These are phyloP conservation scores for Prototheca cutis DNA, from an alignment of 163 green algal genomes.

Conservation along the genomic window DNA sequence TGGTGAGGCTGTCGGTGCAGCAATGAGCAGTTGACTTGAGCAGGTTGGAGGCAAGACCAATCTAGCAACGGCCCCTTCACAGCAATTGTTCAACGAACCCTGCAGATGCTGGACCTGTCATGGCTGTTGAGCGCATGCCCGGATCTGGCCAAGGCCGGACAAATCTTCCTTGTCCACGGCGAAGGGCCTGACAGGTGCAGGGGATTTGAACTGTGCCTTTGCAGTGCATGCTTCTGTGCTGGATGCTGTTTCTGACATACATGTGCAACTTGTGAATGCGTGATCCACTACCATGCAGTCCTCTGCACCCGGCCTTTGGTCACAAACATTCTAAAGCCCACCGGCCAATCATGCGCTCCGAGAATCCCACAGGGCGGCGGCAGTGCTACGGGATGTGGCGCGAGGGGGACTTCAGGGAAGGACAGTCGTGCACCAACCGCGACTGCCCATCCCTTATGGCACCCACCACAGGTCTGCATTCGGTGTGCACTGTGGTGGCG, in stretches of 20 bases:
- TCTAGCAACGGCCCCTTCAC: too few species aligned
- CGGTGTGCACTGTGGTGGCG: too few species aligned
- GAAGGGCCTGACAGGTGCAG: neutral
- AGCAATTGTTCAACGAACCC: too few species aligned
- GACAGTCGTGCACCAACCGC: neutral
- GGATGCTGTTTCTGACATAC: too few species aligned
- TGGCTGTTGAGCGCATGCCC: conserved; percentile 60
- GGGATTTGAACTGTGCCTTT: too few species aligned
- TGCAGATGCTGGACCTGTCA: conserved; percentile 62
- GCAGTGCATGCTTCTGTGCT: too few species aligned
- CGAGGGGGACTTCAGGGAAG: neutral
- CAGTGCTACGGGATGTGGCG: neutral
- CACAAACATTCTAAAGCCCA: too few species aligned
- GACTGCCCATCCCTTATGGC: conserved; percentile 5
- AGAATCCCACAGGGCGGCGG: neutral
- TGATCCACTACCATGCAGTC: too few species aligned
- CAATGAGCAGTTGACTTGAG: neutral
- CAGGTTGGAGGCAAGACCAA: neutral
- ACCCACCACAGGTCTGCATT: conserved; percentile 28
- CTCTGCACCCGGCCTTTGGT: too few species aligned
- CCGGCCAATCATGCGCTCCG: neutral
- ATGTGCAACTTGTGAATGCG: too few species aligned
- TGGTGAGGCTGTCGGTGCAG: neutral
- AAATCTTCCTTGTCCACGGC: conserved; percentile 9
- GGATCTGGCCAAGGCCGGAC: conserved; percentile 18